Evolutionary conservation across 1,284 basidiomycete species (phyloP), one percentile per base, ranked within the genome.

Genomic region (Meripilus lineatus): DNA sequence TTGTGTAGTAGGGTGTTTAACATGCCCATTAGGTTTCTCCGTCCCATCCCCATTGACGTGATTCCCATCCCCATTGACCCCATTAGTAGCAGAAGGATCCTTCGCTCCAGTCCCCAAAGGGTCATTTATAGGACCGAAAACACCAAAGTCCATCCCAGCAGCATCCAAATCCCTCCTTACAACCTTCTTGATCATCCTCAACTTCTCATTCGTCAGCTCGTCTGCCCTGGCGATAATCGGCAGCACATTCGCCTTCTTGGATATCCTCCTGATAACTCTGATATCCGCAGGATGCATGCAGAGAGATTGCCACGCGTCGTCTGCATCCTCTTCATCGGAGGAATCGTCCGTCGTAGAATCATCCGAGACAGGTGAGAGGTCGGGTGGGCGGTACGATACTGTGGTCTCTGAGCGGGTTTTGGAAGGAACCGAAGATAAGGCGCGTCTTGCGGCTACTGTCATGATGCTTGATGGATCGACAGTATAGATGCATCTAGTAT

Each of bases 221-320:
- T 91, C 89, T 4, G 86, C 71, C 46, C 71, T 84, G 10, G 81
- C 83, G 50, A 91, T 75, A 40, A 91, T 75, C 33, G 89, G 88
- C 25, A 91, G 71, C 11, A 91, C 74, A 55, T 91, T 90, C 40
- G 75, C 74, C 45, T 85, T 79, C 20, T 72, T 68, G 15, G 83
- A 72, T 23, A 92, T 72, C 38, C 88, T 75, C 34, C 75, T 72
- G 55, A 92, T 84, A 52, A 88, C 82, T 41, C 79, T 77, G 50
- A 91, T 70, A 58, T 90, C 87, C n/a, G 77, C 72, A 35, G 81
- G 83, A 28, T 81, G 78, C 75, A 90, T 79, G 10, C 75, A 75
- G 36, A 85, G 57, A 23, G 68, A 60, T 13, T 63, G 48, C 42
- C 43, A 45, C 3, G 28, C 36, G 15, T 57, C 55, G 40, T 77